Evolutionary conservation across 768 basidiomycete species (phyloP), one percentile per base, ranked within the genome.

Genomic region (Rhodocollybia butyracea): DNA sequence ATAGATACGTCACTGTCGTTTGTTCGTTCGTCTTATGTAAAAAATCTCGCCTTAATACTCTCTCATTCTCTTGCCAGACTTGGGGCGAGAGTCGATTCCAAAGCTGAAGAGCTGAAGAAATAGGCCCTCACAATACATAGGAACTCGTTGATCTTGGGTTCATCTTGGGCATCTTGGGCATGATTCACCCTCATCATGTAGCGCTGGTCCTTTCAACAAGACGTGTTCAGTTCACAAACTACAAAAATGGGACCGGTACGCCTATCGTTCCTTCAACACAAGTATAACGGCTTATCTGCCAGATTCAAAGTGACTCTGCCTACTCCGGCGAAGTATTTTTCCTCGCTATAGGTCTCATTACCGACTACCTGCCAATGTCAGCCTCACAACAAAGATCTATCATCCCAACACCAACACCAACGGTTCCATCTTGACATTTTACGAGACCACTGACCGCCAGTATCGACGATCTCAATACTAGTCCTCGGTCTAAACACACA

Each of bases 351-450:
- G 84, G 81, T 41, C 94, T 94, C 82, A 92, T 92, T 45, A 92
- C 90, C 73, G 96, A 99, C 73, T 99, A 99, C 79, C 97, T 96
- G n/a, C 97, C 74, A 99, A 99, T 83, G 94, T 99, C 76, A 89
- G 89, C 79, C 98, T 99, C 75, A 96, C 94, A 63, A 98, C 97
- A 68, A 98, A 97, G 90, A 98, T 98, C 65, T 98, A 98, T 73
- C 96, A 98, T 74, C 96, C 96, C 32, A 98, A 98, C 81, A 98
- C 98, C 94, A 99, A 99, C 71, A 92, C 96, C 64, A 99, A 99
- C 67, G 97, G 97, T 39, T 95, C 93, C 60, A 98, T 99, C 77
- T 99, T 64, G 97, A 99, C 73, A 99, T 99, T 68, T 77, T 99
- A 69, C 82, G 95, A 73, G 97, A 99, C 73, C 97, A 98, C 70